These are phyloP conservation scores for Ustilago sp. DNA, from an alignment of 1,284 basidiomycete species.

Conservation along the genomic window DNA sequence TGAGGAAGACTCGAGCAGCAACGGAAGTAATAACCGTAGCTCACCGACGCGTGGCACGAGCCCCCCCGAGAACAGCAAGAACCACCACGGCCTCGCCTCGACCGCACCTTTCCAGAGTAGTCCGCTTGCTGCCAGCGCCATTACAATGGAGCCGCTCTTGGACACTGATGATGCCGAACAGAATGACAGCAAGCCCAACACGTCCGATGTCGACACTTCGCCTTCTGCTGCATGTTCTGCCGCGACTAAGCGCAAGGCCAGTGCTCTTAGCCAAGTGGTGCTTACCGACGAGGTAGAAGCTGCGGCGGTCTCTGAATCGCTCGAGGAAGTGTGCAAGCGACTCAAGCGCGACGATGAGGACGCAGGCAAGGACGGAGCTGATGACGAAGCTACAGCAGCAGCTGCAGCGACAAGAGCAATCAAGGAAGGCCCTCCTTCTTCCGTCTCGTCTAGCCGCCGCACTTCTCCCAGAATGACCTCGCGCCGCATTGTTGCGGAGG, in stretches of 20 bases:
- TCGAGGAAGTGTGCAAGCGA: constrained; percentile 37
- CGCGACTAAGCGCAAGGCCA: constrained; percentile 47
- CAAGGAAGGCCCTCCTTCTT: constrained; percentile 36
- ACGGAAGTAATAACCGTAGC: constrained; percentile 9
- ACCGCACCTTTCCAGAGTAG: constrained; percentile 52
- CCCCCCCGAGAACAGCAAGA: constrained; percentile 44
- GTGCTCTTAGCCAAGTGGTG: constrained; percentile 47
- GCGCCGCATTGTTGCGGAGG: constrained; percentile 28
- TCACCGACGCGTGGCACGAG: constrained; percentile 39
- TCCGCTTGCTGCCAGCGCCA: constrained; percentile 48
- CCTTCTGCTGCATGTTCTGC: constrained; percentile 6
- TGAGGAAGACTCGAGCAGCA: constrained; percentile 27
- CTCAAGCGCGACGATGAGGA: constrained; percentile 20
- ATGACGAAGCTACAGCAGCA: constrained; percentile 1
- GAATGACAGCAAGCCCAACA: background rate
- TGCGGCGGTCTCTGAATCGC: background rate
- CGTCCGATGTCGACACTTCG: constrained; percentile 12
- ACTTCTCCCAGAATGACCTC: constrained; percentile 48
- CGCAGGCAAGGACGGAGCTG: constrained; percentile 2
- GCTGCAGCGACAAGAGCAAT: constrained; percentile 14
- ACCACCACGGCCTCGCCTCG: constrained; percentile 37
- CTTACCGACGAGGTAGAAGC: constrained; percentile 16
- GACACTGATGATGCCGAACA: constrained; percentile 40
- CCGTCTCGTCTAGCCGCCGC: constrained; percentile 41
- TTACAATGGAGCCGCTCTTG: constrained; percentile 51